Base-by-base conservation (phyloP, 1,284 basidiomycete species). In the Waitea zeae region DNA sequence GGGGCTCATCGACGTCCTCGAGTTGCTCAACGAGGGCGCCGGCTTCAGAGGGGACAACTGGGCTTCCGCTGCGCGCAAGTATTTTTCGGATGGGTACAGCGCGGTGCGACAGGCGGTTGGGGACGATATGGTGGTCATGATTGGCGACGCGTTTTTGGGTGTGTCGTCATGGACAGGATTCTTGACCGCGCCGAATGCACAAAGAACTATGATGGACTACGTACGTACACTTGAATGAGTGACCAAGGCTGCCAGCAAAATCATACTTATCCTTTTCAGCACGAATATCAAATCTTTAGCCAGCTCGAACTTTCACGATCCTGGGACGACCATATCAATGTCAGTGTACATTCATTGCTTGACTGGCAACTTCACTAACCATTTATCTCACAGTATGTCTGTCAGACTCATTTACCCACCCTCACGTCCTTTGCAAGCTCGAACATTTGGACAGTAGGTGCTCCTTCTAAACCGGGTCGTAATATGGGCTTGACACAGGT, bases 201-300 rank as follows among this genome's bases (percentile, higher is more conserved):
- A 65, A 41, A 66, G 64, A 2, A 70, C 71, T 12, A 44, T 77
- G 33, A 75, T 78, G 67, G 73, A 78, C 48, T 64, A 59, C 47
- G n/a, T n/a, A 30, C 24, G 26, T 36, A 26, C 35, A 22, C 22
- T 34, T 17, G 18, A 31, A 30, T 30, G 30, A 24, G 13, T 35
- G 38, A 14, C 37, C 36, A 20, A 19, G 20, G 28, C 9, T 34
- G 31, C 30, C 15, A 15, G 12, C 39, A 76, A n/a, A n/a, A n/a
- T n/a, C n/a, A n/a, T n/a, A n/a, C n/a, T n/a, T n/a, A n/a, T 64
- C n/a, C n/a, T n/a, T n/a, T n/a, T n/a, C n/a, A n/a, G n/a, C 82
- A 88, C 53, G 65, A 77, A 53, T 86, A 88, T 49, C 81, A 84
- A 49, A 70, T 84, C 35, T 86, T 87, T 55, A 73, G 68, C 44